Conservation (phyloP, 441 rosid genomes). For the Corymbia citriodora region DNA sequence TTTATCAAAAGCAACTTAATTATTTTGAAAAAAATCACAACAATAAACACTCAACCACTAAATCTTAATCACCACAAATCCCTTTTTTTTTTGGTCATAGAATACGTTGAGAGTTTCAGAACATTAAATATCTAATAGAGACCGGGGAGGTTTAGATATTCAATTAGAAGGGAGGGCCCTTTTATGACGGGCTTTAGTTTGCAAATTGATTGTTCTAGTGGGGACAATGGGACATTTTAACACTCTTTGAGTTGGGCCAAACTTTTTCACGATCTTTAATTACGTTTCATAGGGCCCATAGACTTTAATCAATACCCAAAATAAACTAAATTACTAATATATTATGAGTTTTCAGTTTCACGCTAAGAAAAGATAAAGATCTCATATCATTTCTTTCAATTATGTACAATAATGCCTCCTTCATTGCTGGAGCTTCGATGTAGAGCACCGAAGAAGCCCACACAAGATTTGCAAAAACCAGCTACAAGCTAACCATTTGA, state of each 20-base stretch:
- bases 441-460: background rate
- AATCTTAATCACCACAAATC: background rate
- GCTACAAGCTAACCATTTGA: accelerated
- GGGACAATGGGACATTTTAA: background rate
- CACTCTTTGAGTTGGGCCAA: background rate
- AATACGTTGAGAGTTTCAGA: background rate
- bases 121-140: background rate
- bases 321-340: too few relatives aligned
- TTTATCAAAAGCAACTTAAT: background rate
- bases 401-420: accelerated
- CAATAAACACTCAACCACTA: background rate
- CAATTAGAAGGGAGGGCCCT: background rate
- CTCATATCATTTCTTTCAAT: too few relatives aligned
- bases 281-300: background rate
- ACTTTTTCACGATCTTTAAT: background rate
- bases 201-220: background rate
- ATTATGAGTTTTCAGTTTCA: too few relatives aligned
- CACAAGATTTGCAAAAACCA: accelerated
- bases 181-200: background rate
- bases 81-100: too few relatives aligned
- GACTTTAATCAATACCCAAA: background rate
- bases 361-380: too few relatives aligned
- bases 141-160: background rate
- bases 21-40: background rate
- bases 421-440: background rate